Conservation (phyloP, 2,329 filamentous ascomycete genomes). For the Penicillium palitans region DNA sequence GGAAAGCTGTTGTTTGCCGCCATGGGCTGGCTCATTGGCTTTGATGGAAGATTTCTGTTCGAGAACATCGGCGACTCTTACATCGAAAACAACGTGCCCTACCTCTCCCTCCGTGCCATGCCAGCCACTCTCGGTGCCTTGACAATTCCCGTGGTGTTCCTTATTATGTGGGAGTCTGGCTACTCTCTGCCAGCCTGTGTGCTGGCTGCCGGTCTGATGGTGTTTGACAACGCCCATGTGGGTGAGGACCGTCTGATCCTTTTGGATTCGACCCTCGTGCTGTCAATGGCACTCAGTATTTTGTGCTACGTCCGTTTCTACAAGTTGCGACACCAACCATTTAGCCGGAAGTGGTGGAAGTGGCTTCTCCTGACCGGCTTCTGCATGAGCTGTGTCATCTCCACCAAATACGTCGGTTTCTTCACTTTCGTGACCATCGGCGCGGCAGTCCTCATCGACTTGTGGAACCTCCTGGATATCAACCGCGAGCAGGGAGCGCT, state of each 20-base stretch:
- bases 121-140: conserved; percentile 88
- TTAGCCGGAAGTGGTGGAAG: conserved; percentile 98
- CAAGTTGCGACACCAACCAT: conserved; percentile 85
- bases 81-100: conserved; percentile 93
- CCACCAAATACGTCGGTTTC: conserved; percentile 93
- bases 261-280: conserved; percentile 87
- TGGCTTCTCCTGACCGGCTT: conserved; percentile 96
- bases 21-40: conserved; percentile 96
- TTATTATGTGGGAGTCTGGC: conserved; percentile 99
- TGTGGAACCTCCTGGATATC: conserved; percentile 92
- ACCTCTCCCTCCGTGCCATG: conserved; percentile 91
- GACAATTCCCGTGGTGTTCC: conserved; percentile 88
- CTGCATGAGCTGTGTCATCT: conserved; percentile 93
- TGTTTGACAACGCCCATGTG: conserved; percentile 97
- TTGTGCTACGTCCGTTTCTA: conserved; percentile 97
- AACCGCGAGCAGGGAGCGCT: conserved; percentile 81
- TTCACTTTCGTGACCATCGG: conserved; percentile 98
- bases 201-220: conserved; percentile 78
- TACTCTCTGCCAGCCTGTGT: conserved; percentile 93
- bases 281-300: conserved; percentile 94
- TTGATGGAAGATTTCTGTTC: conserved; percentile 95
- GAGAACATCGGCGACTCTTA: conserved; percentile 99
- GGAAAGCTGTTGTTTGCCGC: conserved; percentile 97
- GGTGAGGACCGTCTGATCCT: conserved; percentile 94
- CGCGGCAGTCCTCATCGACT: conserved; percentile 86